Conservation (phyloP, 345 rosid genomes). For the Ailanthus altissimus region DNA sequence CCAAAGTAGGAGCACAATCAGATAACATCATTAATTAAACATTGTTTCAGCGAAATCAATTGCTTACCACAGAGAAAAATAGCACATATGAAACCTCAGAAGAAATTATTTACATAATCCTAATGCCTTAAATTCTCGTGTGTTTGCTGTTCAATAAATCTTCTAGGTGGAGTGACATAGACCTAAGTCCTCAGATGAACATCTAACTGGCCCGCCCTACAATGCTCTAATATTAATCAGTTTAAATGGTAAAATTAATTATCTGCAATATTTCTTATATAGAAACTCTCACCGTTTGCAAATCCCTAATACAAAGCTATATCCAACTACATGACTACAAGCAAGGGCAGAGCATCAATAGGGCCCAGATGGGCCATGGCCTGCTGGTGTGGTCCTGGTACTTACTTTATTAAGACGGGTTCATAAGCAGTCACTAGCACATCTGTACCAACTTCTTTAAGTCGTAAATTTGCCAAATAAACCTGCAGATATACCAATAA, state of each 20-base stretch:
- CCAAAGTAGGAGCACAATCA: background rate
- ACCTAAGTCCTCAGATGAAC: background rate
- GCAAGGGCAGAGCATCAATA: no score
- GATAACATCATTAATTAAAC: background rate
- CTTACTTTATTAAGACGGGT: constrained; percentile 70
- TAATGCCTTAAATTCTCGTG: background rate
- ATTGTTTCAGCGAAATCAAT: constrained; percentile 1
- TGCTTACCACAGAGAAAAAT: background rate
- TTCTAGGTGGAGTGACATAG: background rate
- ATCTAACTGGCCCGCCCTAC: background rate
- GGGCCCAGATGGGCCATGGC: no score
- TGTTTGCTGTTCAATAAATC: background rate
- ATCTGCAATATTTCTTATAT: no score
- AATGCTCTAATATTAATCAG: background rate
- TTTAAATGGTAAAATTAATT: no score
- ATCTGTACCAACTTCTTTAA: constrained; percentile 78
- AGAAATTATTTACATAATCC: background rate
- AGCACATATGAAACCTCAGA: background rate
- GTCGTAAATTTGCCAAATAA: constrained; percentile 76
- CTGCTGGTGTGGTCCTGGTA: background rate
- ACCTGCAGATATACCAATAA: constrained; percentile 44
- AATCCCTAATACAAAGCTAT: no score
- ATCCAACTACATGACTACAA: no score
- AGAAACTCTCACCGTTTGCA: no score
- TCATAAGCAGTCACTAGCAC: constrained; percentile 70